phyloP scores from a whole-genome alignment of 1,284 basidiomycete species.

The Puccinia brachypodii region DNA sequence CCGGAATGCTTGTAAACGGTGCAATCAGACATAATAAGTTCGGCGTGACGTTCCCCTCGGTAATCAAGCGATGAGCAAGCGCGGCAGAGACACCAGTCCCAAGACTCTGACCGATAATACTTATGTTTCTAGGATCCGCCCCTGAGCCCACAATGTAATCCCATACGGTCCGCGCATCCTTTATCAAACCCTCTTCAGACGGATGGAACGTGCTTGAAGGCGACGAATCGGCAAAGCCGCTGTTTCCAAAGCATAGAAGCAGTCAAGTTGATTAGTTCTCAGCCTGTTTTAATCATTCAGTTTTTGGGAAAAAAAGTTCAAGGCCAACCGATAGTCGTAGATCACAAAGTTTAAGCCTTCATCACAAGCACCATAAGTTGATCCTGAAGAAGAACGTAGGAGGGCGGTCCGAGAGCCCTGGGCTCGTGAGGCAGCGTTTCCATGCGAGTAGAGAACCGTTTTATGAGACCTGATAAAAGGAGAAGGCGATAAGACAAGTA shows the following conservation, averaged over 20 bases:
- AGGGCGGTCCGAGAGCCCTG: conserved; percentile 8
- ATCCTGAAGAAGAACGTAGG: conserved; percentile 3
- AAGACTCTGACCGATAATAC: conserved; percentile 44
- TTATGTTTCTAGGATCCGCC: conserved; percentile 5
- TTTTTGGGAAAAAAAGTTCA: neutral
- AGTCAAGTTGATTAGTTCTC: neutral
- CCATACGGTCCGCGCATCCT: conserved; percentile 38
- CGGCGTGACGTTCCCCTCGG: neutral
- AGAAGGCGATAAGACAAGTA: neutral
- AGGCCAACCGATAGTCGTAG: conserved; percentile 37
- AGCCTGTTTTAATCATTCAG: neutral
- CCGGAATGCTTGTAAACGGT: conserved; percentile 43
- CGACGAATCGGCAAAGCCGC: conserved; percentile 42
- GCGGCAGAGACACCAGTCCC: conserved; percentile 36
- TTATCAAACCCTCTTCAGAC: conserved; percentile 35
- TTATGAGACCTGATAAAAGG: conserved; percentile 27
- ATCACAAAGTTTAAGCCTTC: conserved; percentile 31
- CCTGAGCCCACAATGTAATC: conserved; percentile 15
- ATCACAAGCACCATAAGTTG: conserved; percentile 30
- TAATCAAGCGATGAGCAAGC: conserved; percentile 34
- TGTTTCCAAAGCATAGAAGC: neutral
- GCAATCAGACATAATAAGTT: conserved; percentile 33
- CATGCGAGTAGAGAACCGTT: conserved; percentile 40
- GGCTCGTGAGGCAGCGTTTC: conserved; percentile 40
- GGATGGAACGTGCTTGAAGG: conserved; percentile 26